phyloP scores from a whole-genome alignment of 306 rosid genomes.

The Cicer cuneatum region DNA sequence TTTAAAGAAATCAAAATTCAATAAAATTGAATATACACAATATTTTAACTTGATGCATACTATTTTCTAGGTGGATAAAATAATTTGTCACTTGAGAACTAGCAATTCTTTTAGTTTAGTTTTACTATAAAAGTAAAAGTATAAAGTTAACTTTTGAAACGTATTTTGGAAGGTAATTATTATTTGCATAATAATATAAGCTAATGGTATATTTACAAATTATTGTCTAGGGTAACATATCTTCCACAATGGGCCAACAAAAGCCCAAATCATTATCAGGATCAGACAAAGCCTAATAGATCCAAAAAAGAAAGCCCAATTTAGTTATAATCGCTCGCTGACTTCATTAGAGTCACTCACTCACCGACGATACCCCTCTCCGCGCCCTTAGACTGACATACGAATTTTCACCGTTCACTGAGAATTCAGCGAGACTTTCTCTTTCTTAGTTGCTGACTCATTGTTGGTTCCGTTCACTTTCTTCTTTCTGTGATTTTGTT shows the following conservation, averaged over 20 bases:
- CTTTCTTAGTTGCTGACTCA: conserved; percentile 1
- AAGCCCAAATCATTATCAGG: not conserved
- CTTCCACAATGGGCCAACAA: not conserved
- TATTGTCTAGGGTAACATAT: too few species aligned
- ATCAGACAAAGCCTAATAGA: not conserved
- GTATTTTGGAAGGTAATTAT: too few species aligned
- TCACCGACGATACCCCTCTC: conserved; percentile 14
- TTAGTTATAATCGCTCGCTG: not conserved
- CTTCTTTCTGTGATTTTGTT: not conserved
- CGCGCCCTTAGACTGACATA: conserved; percentile 23
- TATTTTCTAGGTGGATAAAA: too few species aligned
- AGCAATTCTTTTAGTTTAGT: too few species aligned
- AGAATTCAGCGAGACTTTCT: not conserved
- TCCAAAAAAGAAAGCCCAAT: not conserved
- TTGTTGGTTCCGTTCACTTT: not conserved
- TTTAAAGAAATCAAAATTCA: too few species aligned
- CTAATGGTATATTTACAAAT: too few species aligned
- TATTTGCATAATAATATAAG: too few species aligned
- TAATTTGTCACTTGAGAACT: too few species aligned
- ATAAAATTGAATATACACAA: too few species aligned
- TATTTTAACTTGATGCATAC: too few species aligned
- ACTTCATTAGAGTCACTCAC: not conserved
- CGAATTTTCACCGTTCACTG: conserved; percentile 7
- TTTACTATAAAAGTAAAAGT: too few species aligned
- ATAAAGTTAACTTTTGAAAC: too few species aligned